Evolutionary conservation across 2,329 filamentous ascomycete genomes (phyloP), one percentile per base, ranked within the genome.

Genomic region (Arthrocladium fulminans): DNA sequence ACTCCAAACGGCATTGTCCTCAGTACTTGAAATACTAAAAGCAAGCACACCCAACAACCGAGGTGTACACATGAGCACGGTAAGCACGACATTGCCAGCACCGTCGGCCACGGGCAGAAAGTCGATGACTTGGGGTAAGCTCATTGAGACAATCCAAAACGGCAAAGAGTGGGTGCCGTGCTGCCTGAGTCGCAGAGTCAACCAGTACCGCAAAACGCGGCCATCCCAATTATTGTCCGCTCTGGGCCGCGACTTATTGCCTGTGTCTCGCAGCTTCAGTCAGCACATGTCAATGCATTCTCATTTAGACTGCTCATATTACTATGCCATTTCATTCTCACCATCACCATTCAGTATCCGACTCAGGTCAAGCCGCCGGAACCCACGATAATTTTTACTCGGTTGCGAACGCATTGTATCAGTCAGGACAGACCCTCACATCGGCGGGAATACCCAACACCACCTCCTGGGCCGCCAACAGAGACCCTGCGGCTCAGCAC

Each of bases 361-460:
- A 57, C 29, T 32, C 53, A 30, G 41, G 48, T 13, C 44, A 44
- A 38, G 34, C 29, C n/a, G n/a, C n/a, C 32, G 38, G 35, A 29
- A 19, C 24, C 7, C 52, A 59, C 49, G 50, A 56, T 42, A 59
- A 55, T 40, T 53, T 51, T 45, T 57, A 55, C 49, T 48, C 50
- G 24, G 49, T 47, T n/a, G 44, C 55, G 34, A 56, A 57, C 48
- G 67, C 70, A 52, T 65, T 75, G 54, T 70, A 66, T 53, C 66
- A 69, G 45, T 67, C 70, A 20, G 67, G 69, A 24, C 67, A 70
- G 53, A 65, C 69, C 44, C 59, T 74, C 58, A 70, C 67, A 60
- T 69, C 69, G 50, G 68, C 73, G 52, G 72, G 67, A 53, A 65
- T 68, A 52, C 69, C 70, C 41, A 61, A 59, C 37, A 63, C 64